A percentile compares a stretch with the other conserved stretches of the same genome.
phyloP scores from a whole-genome alignment of 139 green algal species.

The Chlamydomonas eustigma region DNA sequence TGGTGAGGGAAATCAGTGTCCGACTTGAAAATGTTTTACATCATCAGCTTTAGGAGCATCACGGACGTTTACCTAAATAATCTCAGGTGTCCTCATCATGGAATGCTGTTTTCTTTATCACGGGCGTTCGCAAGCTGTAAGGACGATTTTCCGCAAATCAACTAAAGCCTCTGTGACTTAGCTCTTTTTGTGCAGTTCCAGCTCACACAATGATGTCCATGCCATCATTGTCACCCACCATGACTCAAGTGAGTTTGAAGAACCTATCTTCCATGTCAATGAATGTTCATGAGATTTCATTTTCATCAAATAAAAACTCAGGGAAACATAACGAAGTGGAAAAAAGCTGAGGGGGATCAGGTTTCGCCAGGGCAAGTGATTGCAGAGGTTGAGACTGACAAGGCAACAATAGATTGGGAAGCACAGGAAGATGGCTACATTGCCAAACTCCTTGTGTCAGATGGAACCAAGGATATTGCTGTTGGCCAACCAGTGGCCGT shows the following conservation, averaged over 20 bases:
- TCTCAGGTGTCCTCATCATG: neutral
- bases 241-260: slow-evolving; percentile 62
- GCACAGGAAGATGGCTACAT: slow-evolving; percentile 67
- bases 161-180: neutral
- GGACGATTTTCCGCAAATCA: neutral
- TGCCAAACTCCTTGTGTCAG: slow-evolving; percentile 53
- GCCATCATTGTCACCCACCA: slow-evolving; percentile 88
- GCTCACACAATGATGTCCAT: slow-evolving; percentile 66
- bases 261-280: slow-evolving; percentile 38
- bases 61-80: neutral
- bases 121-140: neutral
- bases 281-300: too few relatives aligned
- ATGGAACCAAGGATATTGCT: slow-evolving; percentile 50
- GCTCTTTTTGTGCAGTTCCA: slow-evolving; percentile 31
- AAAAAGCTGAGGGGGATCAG: slow-evolving; percentile 60
- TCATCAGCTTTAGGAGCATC: neutral
- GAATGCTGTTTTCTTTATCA: neutral
- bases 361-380: slow-evolving; percentile 52
- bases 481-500: slow-evolving; percentile 61
- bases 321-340: slow-evolving; percentile 87
- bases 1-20: neutral
- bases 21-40: neutral
- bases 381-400: slow-evolving; percentile 94
- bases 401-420: slow-evolving; percentile 78
- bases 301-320: slow-evolving; percentile 56